Conservation (phyloP, 1,284 basidiomycete genomes). For the Wallemia hederae region DNA sequence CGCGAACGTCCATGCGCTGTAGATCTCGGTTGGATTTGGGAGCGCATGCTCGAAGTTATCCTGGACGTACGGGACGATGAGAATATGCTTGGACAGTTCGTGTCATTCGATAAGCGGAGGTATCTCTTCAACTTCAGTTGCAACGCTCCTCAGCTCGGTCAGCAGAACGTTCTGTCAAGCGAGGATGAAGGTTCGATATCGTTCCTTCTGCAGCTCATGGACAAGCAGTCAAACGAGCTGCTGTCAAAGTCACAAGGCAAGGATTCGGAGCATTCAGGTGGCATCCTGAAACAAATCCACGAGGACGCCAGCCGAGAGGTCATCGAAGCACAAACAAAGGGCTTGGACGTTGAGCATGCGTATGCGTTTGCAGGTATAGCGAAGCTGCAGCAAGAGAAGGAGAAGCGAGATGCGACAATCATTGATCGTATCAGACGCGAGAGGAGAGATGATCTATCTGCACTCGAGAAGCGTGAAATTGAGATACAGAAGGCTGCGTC, state of each 20-base stretch:
- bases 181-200: not conserved
- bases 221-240: not conserved
- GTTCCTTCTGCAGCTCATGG: not conserved
- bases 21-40: conserved; percentile 49
- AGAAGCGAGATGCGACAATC: not conserved
- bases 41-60: conserved; percentile 43
- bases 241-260: not conserved
- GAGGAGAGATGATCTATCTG: not conserved
- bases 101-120: conserved; percentile 55
- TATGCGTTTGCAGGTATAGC: not conserved
- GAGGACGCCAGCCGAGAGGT: not conserved
- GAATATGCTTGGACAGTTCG: conserved; percentile 22
- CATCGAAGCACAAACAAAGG: not conserved
- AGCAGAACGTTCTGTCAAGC: not conserved
- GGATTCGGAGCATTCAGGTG: not conserved
- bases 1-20: conserved; percentile 18
- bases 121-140: conserved; percentile 34
- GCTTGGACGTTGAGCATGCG: not conserved
- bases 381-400: not conserved
- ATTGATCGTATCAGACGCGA: not conserved
- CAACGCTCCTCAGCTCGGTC: conserved; percentile 17
- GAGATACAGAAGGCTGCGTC: conserved; percentile 26
- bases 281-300: not conserved
- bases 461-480: conserved; percentile 34
- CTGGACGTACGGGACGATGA: conserved; percentile 31